Evolutionary conservation across 345 rosid genomes (phyloP).

Genomic region (Excoecaria cochinchinensis): DNA sequence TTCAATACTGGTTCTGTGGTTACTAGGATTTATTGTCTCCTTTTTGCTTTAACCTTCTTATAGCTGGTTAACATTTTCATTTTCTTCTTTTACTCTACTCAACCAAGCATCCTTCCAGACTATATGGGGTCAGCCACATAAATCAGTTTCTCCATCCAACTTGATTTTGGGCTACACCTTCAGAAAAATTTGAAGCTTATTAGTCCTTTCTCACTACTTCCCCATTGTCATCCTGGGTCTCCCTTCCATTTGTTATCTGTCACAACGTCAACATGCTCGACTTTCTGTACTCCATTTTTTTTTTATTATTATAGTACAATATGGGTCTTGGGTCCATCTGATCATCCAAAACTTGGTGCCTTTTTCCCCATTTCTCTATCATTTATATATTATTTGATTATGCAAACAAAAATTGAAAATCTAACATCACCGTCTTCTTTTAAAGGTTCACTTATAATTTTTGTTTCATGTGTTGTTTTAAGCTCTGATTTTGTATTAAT

Average conservation of each 20-base stretch:
- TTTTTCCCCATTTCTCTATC: neutral
- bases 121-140: neutral
- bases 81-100: neutral
- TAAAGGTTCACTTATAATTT: neutral
- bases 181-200: neutral
- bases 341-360: neutral
- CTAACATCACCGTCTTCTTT: neutral
- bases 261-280: neutral
- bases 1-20: neutral
- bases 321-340: neutral
- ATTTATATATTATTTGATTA: neutral
- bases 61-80: neutral
- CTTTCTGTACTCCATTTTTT: no score
- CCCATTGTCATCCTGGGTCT: neutral
- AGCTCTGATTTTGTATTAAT: slow-evolving; percentile 1
- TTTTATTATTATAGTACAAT: neutral
- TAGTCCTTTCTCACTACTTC: neutral
- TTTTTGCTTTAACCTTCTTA: neutral
- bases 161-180: neutral
- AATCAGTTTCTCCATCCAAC: neutral
- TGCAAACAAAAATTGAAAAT: neutral
- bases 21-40: neutral
- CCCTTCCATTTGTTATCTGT: neutral
- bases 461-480: slow-evolving; percentile 1
- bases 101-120: neutral